Evolutionary conservation across 2,329 filamentous ascomycete species (phyloP), one percentile per base, ranked within the genome.

Genomic region (Pseudogymnoascus pannorum): DNA sequence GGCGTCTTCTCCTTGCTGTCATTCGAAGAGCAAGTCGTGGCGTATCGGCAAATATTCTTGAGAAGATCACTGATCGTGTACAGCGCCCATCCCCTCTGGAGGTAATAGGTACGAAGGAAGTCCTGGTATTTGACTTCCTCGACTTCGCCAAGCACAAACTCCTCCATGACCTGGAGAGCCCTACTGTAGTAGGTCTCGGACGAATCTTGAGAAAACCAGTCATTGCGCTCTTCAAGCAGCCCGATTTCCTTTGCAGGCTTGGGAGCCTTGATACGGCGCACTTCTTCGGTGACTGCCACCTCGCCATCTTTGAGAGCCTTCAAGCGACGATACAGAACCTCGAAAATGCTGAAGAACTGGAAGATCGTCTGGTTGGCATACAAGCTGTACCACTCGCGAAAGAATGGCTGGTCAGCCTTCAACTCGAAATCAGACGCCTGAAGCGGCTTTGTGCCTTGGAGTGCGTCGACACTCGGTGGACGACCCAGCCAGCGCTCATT

Each of bases 31-130:
- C 96, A 92, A n/a, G 84, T 84, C 16, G 92, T 81, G 22, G 89
- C 91, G 62, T 92, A 87, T 62, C 92, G 88, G 62, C 88, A 88
- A 38, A 97, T 83, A 1, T 88, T 88, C 71, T 86, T 87, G 60
- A 97, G 83, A 29, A 97, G 85, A 72, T 96, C 92, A 71, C 95
- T 91, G 66, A 97, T 87, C 4, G 91, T 92, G 77, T 97, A 99
- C 38, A 97, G 77, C 69, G 92, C 91, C 88, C 93, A 99, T 5
- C 94, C 94, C 66, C 86, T 89, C 71, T 88, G 87, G 62, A 97
- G 81, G 72, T 97, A 99, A 76, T 91, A 97, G 66, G 92, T 89
- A 22, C 94, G 88, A 61, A 99, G 80, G 5, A 92, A 88, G 70
- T 97, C 92, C 73, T 97, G 93, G 67, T 96, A 91, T 29, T 91